Evolutionary conservation across 441 rosid genomes (phyloP).

Genomic region (Populus trichocarpa): DNA sequence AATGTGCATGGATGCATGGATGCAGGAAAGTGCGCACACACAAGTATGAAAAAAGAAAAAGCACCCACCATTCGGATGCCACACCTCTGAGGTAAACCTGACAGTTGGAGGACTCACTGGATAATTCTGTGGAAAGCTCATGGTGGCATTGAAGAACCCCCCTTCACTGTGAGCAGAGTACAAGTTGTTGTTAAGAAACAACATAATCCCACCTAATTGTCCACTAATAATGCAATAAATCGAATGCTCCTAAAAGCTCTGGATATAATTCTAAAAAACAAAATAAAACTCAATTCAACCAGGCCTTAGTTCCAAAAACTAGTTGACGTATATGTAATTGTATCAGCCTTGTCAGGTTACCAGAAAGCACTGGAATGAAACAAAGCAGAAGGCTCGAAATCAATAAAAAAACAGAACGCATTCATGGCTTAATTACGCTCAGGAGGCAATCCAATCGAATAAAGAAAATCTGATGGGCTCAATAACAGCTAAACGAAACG

Average conservation of each 20-base stretch:
- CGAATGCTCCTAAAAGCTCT: neutral
- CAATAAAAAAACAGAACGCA: neutral
- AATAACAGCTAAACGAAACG: neutral
- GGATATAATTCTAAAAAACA: neutral
- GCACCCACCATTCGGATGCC: slow-evolving; percentile 93
- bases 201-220: neutral
- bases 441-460: neutral
- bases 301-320: neutral
- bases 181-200: neutral
- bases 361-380: neutral
- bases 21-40: neutral
- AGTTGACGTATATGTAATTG: neutral
- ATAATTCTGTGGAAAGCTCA: slow-evolving; percentile 78
- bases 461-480: neutral
- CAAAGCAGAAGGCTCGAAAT: neutral
- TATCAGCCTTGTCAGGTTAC: neutral
- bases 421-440: neutral
- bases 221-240: neutral
- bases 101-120: slow-evolving; percentile 31
- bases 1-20: neutral
- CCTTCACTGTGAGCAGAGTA: slow-evolving; percentile 64
- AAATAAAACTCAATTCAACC: neutral
- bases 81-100: slow-evolving; percentile 73
- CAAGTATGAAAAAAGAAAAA: neutral
- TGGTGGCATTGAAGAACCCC: slow-evolving; percentile 82